phyloP scores from a whole-genome alignment of 495 filamentous ascomycete species.

The Neurospora sp. region DNA sequence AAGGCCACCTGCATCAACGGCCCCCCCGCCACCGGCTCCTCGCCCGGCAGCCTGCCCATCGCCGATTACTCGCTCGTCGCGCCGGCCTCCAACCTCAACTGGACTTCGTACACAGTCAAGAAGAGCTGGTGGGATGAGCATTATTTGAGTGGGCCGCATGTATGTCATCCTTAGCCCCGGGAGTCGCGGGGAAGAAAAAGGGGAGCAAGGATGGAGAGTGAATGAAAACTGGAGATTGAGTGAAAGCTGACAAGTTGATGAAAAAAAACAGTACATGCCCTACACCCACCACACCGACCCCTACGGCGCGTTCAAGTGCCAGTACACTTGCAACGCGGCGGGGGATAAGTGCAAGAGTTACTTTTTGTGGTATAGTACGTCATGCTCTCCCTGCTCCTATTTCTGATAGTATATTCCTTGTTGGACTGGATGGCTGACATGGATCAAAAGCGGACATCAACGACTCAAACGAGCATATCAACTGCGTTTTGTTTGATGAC shows the following conservation, averaged over 20 bases:
- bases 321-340: slow-evolving; percentile 25
- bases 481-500: slow-evolving; percentile 25
- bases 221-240: not conserved
- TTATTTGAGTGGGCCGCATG: slow-evolving; percentile 18
- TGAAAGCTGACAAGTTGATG: too few relatives aligned
- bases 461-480: slow-evolving; percentile 11
- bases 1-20: slow-evolving; percentile 11
- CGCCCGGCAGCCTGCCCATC: slow-evolving; percentile 7
- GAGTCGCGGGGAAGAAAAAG: not conserved
- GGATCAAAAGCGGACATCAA: not conserved
- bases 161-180: not conserved
- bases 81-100: slow-evolving; percentile 1
- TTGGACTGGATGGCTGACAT: too few relatives aligned
- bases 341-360: slow-evolving; percentile 16
- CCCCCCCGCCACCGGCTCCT: slow-evolving; percentile 8
- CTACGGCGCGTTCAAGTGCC: slow-evolving; percentile 26
- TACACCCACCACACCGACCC: slow-evolving; percentile 8
- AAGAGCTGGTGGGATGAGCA: slow-evolving; percentile 14
- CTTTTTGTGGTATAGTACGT: slow-evolving; percentile 20
- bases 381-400: too few relatives aligned
- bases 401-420: too few relatives aligned
- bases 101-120: slow-evolving; percentile 11
- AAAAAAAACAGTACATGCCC: slow-evolving; percentile 9
- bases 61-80: slow-evolving; percentile 13
- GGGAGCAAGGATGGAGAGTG: not conserved